Evolutionary conservation across 306 rosid genomes (phyloP), one percentile per base, ranked within the genome.

Genomic region (Vigna trinervia): DNA sequence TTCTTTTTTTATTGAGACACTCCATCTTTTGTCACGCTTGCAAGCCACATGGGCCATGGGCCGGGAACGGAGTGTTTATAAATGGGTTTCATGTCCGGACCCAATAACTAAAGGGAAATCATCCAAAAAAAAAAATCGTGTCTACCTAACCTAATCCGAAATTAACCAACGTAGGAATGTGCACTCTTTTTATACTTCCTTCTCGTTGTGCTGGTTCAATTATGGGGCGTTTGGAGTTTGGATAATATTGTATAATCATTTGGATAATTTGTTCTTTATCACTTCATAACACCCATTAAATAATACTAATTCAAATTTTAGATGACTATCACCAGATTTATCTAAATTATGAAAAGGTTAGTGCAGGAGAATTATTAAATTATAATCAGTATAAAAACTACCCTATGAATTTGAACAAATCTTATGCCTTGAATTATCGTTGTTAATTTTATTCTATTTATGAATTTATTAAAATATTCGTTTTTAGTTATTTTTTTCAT

Each of bases 81-180:
- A 8, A 8, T 53, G 7, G 15, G 34, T 56, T 56, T 56, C 52
- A 2, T 32, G 3, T 30, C 1, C 26, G 0, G 26, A 54, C n/a
- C 34, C 38, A 54, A 12, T 53, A 54, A 57, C 13, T 28, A 59
- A 41, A 68, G 8, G 12, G 12, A 59, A 28, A 30, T 8, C 22
- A 28, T 1, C 4, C 2, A 6, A 0, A 4, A 12, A 11, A 2
- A 3, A 45, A 2, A 10, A 30, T 48, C 30, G 8, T 43, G 68
- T 28, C 62, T 13, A 69, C 60, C 73, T 39, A 81, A 81, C 68
- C 65, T 48, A 60, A 36, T 57, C 75, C 71, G 1, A 50, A 57
- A 61, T 22, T 69, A 45, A 5, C 45, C n/a, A 50, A 51, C 23
- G 17, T 77, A 41, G 20, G 22, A 23, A 26, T 34, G 11, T 32